Base-by-base conservation (phyloP, 192 early-diverging fungal species). In the Umbelopsis sp. region DNA sequence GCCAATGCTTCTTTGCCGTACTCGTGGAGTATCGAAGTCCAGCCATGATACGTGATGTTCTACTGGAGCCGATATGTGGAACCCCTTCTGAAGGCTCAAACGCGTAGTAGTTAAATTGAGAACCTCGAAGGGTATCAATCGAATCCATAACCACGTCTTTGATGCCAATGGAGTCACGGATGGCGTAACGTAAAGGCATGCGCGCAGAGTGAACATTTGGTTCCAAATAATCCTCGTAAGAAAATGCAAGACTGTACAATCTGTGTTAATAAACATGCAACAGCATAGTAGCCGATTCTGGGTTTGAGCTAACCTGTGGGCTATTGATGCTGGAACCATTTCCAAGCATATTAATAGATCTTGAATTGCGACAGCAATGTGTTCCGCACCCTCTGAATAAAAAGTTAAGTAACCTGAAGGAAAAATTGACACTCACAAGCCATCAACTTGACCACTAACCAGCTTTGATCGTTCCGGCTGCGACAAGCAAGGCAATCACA, bases 331-430 rank as follows among this genome's bases (percentile, higher is more conserved):
- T 48, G 87, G 81, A 10, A 93, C 83, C 93, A 95, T 94, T 78
- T 98, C 96, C 25, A 98, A 75, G 66, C 94, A 96, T 46, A 98
- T 93, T 33, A 98, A 85, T 74, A 92, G 89, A 83, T 95, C 95
- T 73, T 98, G 96, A 58, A 95, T 78, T 22, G 91, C 92, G 1
- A 90, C 84, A 30, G 96, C 89, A 23, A 93, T 84, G 71, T 91
- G 86, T 71, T 91, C 87, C 21, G 85, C 84, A 16, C 83, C 73
- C 48, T 86, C 85, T n/a, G 23, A 37, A 35, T 18, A 61, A 3
- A 13, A 27, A 15, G 13, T 35, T 35, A 61, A 35, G 55, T 18
- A 30, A 8, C 13, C 1, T 61, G 12, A 2, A 27, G 0, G 25
- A 27, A 15, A 27, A 27, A 9, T 33, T 0, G 12, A 3, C 5